Evolutionary conservation across 179 eudicot genomes (phyloP), one percentile per base, ranked within the genome.

Genomic region (Spergularia azorica): DNA sequence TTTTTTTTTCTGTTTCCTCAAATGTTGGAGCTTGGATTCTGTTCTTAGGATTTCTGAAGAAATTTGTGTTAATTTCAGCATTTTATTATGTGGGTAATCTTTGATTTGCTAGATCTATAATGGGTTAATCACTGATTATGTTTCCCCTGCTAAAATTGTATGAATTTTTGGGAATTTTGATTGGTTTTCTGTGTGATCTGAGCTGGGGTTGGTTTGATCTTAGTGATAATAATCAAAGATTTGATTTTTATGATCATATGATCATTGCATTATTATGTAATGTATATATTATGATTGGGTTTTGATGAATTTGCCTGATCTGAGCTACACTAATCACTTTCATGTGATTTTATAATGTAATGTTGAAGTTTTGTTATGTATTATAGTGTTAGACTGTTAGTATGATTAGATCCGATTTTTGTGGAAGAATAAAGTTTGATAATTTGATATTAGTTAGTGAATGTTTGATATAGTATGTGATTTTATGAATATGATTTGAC

Each of bases 101-200:
- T 65, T 72, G 61, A 21, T 75, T 79, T 66, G 71, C 21, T 79
- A 79, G 85, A 82, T 82, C 82, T 82, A 61, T 54, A 14, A 10
- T 67, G 66, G 71, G 36, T 73, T 64, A 9, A 8, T 70, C 8
- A 20, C 21, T 26, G 26, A 51, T 58, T 14, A 2, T 41, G 18
- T 21, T 68, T 36, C 60, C 52, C 63, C 36, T 54, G 38, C 59
- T 67, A 55, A 64, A 57, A 0, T 26, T 26, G 32, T 26, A 2
- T 75, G 17, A 6, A 39, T 9, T 46, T 56, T 38, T 52, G 56
- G 21, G 5, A 74, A 38, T 55, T 66, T 46, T 65, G 52, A 13
- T 55, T 15, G 8, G 48, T 62, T 79, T 68, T 41, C 21, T 32
- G 50, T 71, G 54, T 70, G 79, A 69, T 70, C 58, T 59, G 10